These are phyloP conservation scores for Apophysomyces sp. DNA, from an alignment of 371 early-diverging fungal genomes.

Conservation along the genomic window DNA sequence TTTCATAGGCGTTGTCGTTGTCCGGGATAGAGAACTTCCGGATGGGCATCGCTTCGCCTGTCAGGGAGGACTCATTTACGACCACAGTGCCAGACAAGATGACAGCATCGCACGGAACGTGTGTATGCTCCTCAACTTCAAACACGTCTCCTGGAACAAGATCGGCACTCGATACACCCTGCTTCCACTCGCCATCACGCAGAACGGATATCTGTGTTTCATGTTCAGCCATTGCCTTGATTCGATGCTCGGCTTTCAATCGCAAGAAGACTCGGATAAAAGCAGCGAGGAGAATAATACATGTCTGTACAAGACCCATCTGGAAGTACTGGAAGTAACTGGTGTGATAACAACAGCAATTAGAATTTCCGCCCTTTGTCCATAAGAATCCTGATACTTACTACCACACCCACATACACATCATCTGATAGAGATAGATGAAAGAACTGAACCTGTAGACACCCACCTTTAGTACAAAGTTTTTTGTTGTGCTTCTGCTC, in stretches of 20 bases:
- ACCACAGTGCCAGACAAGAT: constrained; percentile 71
- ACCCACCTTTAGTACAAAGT: background rate
- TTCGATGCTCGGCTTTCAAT: constrained; percentile 55
- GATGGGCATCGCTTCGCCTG: constrained; percentile 87
- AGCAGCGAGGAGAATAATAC: constrained; percentile 66
- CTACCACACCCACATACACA: constrained; percentile 73
- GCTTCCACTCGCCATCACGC: constrained; percentile 61
- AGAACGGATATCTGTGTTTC: constrained; percentile 38
- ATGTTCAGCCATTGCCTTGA: constrained; percentile 63
- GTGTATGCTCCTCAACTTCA: constrained; percentile 22
- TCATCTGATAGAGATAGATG: constrained; percentile 76
- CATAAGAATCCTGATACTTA: constrained; percentile 17
- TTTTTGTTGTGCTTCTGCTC: no score
- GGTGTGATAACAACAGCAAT: background rate
- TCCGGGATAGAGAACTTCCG: constrained; percentile 68
- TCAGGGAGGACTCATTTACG: constrained; percentile 82
- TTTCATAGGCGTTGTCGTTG: constrained; percentile 40
- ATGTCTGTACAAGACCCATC: constrained; percentile 70
- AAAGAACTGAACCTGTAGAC: constrained; percentile 50
- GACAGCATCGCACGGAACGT: constrained; percentile 64
- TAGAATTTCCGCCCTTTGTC: background rate
- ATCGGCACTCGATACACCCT: constrained; percentile 39
- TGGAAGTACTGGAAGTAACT: constrained; percentile 66
- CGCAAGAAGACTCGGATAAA: constrained; percentile 60
- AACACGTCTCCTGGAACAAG: constrained; percentile 71